Evolutionary conservation across 108 stramenopile species (phyloP).

Genomic region (Nannochloropsis granulata): DNA sequence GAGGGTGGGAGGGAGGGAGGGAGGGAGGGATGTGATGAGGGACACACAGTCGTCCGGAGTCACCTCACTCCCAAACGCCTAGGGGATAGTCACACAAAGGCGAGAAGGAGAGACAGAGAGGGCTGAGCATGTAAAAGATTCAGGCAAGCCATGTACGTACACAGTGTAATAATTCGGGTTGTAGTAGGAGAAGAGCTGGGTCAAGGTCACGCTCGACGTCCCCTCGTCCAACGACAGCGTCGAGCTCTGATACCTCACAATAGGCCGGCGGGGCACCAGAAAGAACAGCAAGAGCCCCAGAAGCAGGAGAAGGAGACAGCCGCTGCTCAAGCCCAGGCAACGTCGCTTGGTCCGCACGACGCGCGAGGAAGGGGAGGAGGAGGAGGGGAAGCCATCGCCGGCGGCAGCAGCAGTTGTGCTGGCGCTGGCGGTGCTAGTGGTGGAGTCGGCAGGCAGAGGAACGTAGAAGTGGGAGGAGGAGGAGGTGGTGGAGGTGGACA

Average conservation of each 20-base stretch:
- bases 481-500: background rate
- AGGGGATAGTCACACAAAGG: background rate
- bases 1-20: no score
- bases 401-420: background rate
- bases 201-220: background rate
- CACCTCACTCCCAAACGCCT: background rate
- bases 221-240: background rate
- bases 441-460: background rate
- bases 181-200: background rate
- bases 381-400: background rate
- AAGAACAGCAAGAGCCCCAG: background rate
- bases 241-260: background rate
- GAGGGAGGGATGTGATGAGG: no score
- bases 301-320: background rate
- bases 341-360: background rate
- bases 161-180: background rate
- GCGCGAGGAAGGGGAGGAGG: background rate
- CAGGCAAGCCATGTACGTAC: background rate
- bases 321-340: background rate
- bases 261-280: background rate
- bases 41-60: no score
- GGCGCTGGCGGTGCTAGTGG: background rate
- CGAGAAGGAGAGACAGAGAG: background rate
- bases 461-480: background rate
- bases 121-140: background rate